Percentiles rank a stretch among this genome's conserved stretches.
Conservation (phyloP, 1,284 basidiomycete species). For the Meripilus lineatus region DNA sequence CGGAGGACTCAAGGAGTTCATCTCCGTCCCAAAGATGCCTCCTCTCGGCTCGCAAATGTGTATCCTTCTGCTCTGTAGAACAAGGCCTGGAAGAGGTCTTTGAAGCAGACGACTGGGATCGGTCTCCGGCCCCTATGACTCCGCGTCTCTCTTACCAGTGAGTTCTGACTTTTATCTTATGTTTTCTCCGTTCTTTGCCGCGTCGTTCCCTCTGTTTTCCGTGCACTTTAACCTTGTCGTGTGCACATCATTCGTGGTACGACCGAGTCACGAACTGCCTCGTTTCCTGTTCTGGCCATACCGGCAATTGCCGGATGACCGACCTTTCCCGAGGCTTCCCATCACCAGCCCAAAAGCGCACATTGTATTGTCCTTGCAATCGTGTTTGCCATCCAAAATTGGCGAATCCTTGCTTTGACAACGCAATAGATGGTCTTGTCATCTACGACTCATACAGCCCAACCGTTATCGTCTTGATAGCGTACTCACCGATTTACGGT, state of each 20-base stretch:
- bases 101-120: conserved; percentile 67
- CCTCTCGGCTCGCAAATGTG: conserved; percentile 37
- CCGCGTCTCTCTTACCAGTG: conserved; percentile 33
- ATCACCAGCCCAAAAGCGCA: too few relatives aligned
- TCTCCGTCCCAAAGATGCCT: conserved; percentile 15
- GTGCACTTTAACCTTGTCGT: neutral
- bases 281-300: too few relatives aligned
- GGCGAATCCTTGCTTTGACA: neutral
- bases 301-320: too few relatives aligned
- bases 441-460: too few relatives aligned
- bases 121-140: conserved; percentile 34
- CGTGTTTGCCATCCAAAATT: neutral
- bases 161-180: too few relatives aligned
- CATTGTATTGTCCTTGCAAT: neutral
- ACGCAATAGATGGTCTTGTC: too few relatives aligned
- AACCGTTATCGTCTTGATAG: too few relatives aligned
- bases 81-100: conserved; percentile 46
- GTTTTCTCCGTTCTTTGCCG: neutral
- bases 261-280: conserved; percentile 3
- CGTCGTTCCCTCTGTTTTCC: conserved; percentile 1
- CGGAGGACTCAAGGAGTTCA: conserved; percentile 16
- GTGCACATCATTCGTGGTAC: neutral
- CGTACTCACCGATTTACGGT: too few relatives aligned
- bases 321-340: too few relatives aligned
- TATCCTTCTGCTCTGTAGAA: conserved; percentile 49